phyloP scores from a whole-genome alignment of 371 early-diverging fungal species.

The Rhizopus microsporus region DNA sequence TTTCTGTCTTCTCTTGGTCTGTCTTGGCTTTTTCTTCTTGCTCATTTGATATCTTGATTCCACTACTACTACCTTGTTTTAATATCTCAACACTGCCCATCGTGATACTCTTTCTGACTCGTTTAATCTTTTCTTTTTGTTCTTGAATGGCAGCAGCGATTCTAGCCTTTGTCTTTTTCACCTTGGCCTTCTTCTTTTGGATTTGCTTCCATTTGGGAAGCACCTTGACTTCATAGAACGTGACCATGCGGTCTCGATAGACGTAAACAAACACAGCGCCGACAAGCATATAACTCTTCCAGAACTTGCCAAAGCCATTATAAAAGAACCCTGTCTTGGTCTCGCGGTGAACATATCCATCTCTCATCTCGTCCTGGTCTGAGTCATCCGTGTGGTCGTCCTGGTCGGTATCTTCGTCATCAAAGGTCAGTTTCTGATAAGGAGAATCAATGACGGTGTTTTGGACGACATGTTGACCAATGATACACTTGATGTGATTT shows the following conservation, averaged over 20 bases:
- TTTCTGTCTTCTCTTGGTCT: slow-evolving; percentile 3
- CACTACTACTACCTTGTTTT: slow-evolving; percentile 1
- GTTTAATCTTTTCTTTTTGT: slow-evolving; percentile 18
- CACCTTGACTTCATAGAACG: slow-evolving; percentile 24
- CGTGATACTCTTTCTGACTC: slow-evolving; percentile 7
- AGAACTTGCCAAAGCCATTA: slow-evolving; percentile 36
- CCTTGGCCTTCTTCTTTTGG: slow-evolving; percentile 22
- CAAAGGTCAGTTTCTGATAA: background rate
- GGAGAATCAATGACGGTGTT: slow-evolving; percentile 1
- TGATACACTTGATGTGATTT: slow-evolving; percentile 37
- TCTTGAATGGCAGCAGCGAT: slow-evolving; percentile 20
- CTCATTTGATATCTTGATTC: background rate
- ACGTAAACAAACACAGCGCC: slow-evolving; percentile 26
- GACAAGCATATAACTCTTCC: slow-evolving; percentile 37
- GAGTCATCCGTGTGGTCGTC: background rate
- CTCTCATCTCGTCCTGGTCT: background rate
- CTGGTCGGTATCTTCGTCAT: background rate
- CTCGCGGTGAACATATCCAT: background rate
- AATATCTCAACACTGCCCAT: slow-evolving; percentile 8
- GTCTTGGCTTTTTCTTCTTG: slow-evolving; percentile 6
- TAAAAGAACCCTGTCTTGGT: slow-evolving; percentile 26
- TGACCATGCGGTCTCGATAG: slow-evolving; percentile 23
- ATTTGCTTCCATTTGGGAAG: slow-evolving; percentile 24
- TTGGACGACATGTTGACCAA: slow-evolving; percentile 32
- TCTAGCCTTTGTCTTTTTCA: slow-evolving; percentile 19